phyloP scores from a whole-genome alignment of 78 protist species.

The Creolimax fragrantissima region DNA sequence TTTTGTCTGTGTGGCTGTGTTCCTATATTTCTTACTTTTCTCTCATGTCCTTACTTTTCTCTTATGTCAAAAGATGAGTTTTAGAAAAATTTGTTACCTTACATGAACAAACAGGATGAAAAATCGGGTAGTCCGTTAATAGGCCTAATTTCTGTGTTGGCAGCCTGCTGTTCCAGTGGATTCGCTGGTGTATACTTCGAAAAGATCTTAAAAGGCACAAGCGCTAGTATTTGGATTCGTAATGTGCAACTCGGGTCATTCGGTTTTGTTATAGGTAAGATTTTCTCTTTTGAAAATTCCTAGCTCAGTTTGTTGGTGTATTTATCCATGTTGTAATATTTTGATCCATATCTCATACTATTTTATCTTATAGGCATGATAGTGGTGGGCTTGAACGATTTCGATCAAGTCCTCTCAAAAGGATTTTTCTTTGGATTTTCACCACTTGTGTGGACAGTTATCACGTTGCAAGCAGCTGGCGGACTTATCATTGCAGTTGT shows the following conservation, averaged over 20 bases:
- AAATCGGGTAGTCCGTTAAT: not conserved
- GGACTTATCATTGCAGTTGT: conserved; percentile 61
- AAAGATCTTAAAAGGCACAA: conserved; percentile 40
- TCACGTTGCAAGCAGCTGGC: conserved; percentile 40
- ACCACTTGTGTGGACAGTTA: not conserved
- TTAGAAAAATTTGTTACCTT: not conserved
- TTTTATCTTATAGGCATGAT: not conserved
- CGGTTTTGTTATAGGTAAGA: not conserved
- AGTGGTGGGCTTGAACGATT: not conserved
- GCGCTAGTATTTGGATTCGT: conserved; percentile 40
- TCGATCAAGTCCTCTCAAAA: not conserved
- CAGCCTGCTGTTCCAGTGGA: conserved; percentile 32
- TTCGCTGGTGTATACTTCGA: conserved; percentile 67
- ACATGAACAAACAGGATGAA: not conserved
- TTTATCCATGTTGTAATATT: no score
- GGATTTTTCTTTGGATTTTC: conserved; percentile 35
- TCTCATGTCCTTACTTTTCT: no score
- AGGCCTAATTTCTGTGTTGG: conserved; percentile 31
- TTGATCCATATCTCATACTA: no score
- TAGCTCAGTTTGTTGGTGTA: no score
- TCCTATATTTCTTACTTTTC: no score
- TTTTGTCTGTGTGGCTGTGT: no score
- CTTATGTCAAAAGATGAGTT: no score
- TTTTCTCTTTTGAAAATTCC: no score
- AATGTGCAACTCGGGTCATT: conserved; percentile 42